These are phyloP conservation scores for Trypanosoma theileri DNA, from an alignment of 208 protist species.

Conservation along the genomic window DNA sequence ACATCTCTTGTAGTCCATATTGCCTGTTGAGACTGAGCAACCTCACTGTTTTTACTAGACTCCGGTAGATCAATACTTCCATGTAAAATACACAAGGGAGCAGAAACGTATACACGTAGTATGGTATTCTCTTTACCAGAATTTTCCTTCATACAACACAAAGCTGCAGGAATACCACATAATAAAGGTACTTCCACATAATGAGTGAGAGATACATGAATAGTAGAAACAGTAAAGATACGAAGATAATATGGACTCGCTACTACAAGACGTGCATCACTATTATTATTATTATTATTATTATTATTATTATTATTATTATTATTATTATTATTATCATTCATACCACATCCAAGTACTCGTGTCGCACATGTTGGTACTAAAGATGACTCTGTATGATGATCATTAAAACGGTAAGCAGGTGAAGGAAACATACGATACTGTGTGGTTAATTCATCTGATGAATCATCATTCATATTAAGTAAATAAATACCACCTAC, in stretches of 20 bases:
- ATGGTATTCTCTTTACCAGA: neutral
- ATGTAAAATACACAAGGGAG: constrained; percentile 24
- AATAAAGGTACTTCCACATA: constrained; percentile 47
- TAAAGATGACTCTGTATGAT: constrained; percentile 22
- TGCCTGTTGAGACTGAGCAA: neutral
- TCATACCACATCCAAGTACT: constrained; percentile 1
- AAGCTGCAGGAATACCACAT: constrained; percentile 36
- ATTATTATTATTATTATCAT: neutral
- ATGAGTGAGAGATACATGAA: constrained; percentile 34
- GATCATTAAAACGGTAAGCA: constrained; percentile 19
- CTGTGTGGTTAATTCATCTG: constrained; percentile 42
- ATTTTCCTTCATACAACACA: constrained; percentile 31
- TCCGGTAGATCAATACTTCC: constrained; percentile 14
- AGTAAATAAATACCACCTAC: constrained; percentile 46
- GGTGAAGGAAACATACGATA: constrained; percentile 17
- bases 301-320: constrained; percentile 1
- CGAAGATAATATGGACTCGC: constrained; percentile 53
- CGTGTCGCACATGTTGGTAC: constrained; percentile 13
- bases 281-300: neutral
- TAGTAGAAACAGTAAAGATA: constrained; percentile 35
- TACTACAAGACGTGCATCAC: constrained; percentile 35
- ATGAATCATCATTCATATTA: constrained; percentile 21
- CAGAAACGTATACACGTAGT: constrained; percentile 26
- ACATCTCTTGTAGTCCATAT: constrained; percentile 16
- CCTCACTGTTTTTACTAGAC: neutral